Conservation (phyloP, 768 basidiomycete species). For the Sutorius australiensis region DNA sequence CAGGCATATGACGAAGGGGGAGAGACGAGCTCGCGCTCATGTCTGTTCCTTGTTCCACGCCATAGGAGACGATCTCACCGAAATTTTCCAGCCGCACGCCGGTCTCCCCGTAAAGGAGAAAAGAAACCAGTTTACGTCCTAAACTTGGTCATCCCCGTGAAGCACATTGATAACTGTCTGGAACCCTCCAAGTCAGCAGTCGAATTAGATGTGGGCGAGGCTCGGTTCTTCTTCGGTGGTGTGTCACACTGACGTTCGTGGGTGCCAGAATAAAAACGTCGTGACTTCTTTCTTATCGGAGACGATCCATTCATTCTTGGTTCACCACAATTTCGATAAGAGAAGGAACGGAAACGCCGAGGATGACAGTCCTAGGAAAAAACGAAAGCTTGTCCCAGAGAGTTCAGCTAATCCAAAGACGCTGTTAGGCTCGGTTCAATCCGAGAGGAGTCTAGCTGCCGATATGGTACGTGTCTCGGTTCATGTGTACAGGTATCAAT, state of each 20-base stretch:
- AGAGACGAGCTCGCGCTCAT: conserved; percentile 35
- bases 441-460: conserved; percentile 10
- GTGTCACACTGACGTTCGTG: conserved; percentile 9
- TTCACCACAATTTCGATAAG: conserved; percentile 53
- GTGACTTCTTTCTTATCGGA: conserved; percentile 56
- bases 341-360: conserved; percentile 6
- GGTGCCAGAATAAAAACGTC: conserved; percentile 51
- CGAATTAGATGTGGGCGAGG: conserved; percentile 56
- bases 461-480: conserved; percentile 19
- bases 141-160: conserved; percentile 62
- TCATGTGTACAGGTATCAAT: conserved; percentile 2
- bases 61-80: conserved; percentile 10
- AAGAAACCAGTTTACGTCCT: conserved; percentile 82
- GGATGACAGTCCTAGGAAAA: conserved; percentile 45
- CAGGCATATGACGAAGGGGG: conserved; percentile 71
- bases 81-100: conserved; percentile 45
- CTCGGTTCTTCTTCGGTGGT: conserved; percentile 6
- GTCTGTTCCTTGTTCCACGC: conserved; percentile 12
- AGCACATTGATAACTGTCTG: conserved; percentile 69
- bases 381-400: conserved; percentile 39
- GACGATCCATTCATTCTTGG: conserved; percentile 59
- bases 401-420: conserved; percentile 2
- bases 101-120: conserved; percentile 77
- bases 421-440: conserved; percentile 2
- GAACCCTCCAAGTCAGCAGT: conserved; percentile 74